These are phyloP conservation scores for Saccharum hybrid DNA, from an alignment of 202 grass and related monocot species.

Conservation along the genomic window DNA sequence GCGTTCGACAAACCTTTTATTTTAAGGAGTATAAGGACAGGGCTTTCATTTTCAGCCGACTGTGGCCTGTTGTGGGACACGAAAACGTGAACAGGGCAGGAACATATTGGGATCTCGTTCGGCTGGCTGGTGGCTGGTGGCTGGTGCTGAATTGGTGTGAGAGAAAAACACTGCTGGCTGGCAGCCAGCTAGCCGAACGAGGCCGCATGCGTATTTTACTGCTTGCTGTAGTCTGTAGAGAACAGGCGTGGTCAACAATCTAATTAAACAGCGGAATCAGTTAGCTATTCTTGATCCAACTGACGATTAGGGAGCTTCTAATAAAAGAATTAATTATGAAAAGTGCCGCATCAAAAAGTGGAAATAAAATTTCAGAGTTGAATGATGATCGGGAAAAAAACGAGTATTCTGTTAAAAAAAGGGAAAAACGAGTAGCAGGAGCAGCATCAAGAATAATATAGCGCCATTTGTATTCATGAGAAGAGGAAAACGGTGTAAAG, in stretches of 20 bases:
- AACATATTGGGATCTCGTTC: background rate
- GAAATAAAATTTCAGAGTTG: too few relatives aligned
- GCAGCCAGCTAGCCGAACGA: too few relatives aligned
- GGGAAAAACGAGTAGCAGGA: background rate
- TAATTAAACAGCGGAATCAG: background rate
- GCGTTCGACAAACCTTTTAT: too few relatives aligned
- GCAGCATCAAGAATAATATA: background rate
- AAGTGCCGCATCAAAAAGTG: too few relatives aligned
- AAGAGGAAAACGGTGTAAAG: background rate
- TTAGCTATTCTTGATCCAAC: background rate
- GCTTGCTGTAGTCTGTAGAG: background rate
- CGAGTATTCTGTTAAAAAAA: too few relatives aligned
- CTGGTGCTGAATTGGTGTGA: too few relatives aligned
- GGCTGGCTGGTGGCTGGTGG: too few relatives aligned
- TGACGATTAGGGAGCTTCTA: background rate
- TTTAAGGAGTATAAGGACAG: background rate
- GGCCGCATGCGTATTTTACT: background rate
- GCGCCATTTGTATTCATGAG: background rate
- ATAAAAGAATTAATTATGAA: background rate
- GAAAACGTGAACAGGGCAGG: conserved; percentile 35
- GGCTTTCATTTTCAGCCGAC: conserved; percentile 34
- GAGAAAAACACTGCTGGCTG: too few relatives aligned
- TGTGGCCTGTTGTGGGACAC: conserved; percentile 6
- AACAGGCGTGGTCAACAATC: background rate
- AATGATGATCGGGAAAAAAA: too few relatives aligned